phyloP scores from a whole-genome alignment of 257 asterid genomes.

The Rehmannia glutinosa region DNA sequence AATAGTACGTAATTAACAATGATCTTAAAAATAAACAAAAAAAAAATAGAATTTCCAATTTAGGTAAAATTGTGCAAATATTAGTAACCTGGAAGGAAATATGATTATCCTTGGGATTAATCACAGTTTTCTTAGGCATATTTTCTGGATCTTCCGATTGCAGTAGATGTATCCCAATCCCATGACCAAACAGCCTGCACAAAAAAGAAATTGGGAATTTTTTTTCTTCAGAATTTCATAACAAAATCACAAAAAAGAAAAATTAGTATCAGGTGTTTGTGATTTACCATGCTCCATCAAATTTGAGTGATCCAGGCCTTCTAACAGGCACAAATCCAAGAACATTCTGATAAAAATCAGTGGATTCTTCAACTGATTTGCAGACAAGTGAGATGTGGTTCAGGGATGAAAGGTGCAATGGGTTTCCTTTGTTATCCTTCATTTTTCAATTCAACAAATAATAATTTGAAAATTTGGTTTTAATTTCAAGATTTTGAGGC shows the following conservation, averaged over 20 bases:
- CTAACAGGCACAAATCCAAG: slow-evolving; percentile 88
- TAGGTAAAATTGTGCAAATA: too few relatives aligned
- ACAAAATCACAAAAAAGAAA: neutral
- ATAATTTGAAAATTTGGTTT: neutral
- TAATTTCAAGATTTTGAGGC: neutral
- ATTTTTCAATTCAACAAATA: slow-evolving; percentile 16
- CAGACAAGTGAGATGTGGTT: slow-evolving; percentile 88
- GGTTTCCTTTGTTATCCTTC: slow-evolving; percentile 64
- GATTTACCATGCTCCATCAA: slow-evolving; percentile 86
- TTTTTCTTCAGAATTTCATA: too few relatives aligned
- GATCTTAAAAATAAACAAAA: neutral
- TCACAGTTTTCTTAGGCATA: slow-evolving; percentile 61
- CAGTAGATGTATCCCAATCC: slow-evolving; percentile 87
- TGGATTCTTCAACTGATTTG: slow-evolving; percentile 77
- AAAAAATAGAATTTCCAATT: too few relatives aligned
- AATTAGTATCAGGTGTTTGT: neutral
- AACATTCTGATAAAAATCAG: slow-evolving; percentile 61
- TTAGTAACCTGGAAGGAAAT: slow-evolving; percentile 87
- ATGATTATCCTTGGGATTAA: slow-evolving; percentile 92
- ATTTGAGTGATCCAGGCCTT: slow-evolving; percentile 85
- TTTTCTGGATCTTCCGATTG: slow-evolving; percentile 71
- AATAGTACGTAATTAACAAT: too few relatives aligned
- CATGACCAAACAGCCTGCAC: slow-evolving; percentile 86
- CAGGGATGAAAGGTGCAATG: slow-evolving; percentile 72
- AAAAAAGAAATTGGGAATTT: neutral